Percentiles rank a stretch among this genome's conserved stretches.
Conservation (phyloP, 495 filamentous ascomycete species). For the Hamigera avellanea region DNA sequence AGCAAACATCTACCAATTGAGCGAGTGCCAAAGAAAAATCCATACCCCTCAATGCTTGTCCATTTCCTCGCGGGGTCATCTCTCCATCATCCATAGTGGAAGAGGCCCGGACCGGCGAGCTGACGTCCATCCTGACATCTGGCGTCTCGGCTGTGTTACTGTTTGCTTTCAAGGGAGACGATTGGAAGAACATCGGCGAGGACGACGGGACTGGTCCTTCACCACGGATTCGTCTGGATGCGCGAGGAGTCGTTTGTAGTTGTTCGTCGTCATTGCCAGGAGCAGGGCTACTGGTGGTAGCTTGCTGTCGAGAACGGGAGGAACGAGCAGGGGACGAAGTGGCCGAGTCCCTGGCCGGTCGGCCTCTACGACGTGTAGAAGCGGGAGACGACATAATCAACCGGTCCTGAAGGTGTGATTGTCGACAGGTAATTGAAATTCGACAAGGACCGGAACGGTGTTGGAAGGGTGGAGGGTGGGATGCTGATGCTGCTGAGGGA, state of each 20-base stretch:
- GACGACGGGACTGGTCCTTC: constrained; percentile 43
- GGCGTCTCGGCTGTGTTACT: constrained; percentile 45
- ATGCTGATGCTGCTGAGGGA: too few relatives aligned
- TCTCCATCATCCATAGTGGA: constrained; percentile 48
- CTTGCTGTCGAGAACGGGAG: constrained; percentile 24
- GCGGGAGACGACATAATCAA: constrained; percentile 39
- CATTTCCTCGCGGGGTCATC: constrained; percentile 62
- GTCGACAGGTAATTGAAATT: constrained; percentile 1
- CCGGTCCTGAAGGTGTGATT: constrained; percentile 2
- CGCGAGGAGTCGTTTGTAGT: constrained; percentile 31
- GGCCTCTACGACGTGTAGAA: constrained; percentile 28
- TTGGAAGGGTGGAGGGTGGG: neutral
- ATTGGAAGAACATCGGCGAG: constrained; percentile 75
- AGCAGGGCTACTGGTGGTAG: constrained; percentile 25
- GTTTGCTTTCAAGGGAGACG: constrained; percentile 52
- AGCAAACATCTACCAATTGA: constrained; percentile 1
- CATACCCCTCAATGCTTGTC: constrained; percentile 53
- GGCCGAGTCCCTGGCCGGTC: constrained; percentile 27
- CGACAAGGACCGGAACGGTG: constrained; percentile 2
- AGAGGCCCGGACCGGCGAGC: constrained; percentile 54
- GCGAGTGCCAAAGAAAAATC: neutral
- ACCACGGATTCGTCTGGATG: constrained; percentile 29
- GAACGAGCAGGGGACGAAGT: constrained; percentile 32
- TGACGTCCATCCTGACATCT: constrained; percentile 42
- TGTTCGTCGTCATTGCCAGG: constrained; percentile 9